Evolutionary conservation across 2,329 filamentous ascomycete genomes (phyloP), one percentile per base, ranked within the genome.

Genomic region (Aspergillus luchuensis): DNA sequence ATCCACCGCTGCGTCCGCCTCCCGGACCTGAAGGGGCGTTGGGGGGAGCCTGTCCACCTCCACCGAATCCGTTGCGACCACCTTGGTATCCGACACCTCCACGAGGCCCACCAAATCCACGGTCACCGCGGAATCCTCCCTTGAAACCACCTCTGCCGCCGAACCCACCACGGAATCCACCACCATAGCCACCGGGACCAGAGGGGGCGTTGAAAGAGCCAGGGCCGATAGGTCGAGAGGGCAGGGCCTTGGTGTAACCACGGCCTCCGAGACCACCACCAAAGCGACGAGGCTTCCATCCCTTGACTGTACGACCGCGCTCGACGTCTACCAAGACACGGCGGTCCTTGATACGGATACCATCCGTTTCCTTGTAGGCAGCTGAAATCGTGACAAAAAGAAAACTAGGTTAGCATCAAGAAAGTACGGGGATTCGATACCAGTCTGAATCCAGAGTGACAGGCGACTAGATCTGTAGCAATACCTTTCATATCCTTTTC

Each of bases 401-500:
- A 70, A 70, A 66, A 71, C 69, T 66, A 66, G 63, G 72, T 80
- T 68, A 79, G 77, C 77, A 68, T 69, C 59, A 62, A 57, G 63
- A 60, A 64, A 21, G 59, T 41, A 33, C 19, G 19, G 41, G 23
- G 41, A 59, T 50, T 62, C 57, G 54, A 56, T 63, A 66, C 53
- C 53, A 47, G 39, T 30, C 28, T 41, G n/a, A 45, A 56, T 47
- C 28, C 53, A 45, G 53, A 43, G 39, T 30, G 13, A 43, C 30
- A 28, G 53, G 53, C 53, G 53, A 56, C 39, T 56, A 47, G 53
- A 53, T 48, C 52, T 59, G 62, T 54, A 51, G 56, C 59, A 61
- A 66, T 96, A 97, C 93, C 92, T 92, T 96, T 96, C 93, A 98
- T 97, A 76, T 98, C 95, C 79, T 94, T 93, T 80, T 98, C 95